Evolutionary conservation across 768 basidiomycete species (phyloP).

Genomic region (Leucosporidium yakuticum): DNA sequence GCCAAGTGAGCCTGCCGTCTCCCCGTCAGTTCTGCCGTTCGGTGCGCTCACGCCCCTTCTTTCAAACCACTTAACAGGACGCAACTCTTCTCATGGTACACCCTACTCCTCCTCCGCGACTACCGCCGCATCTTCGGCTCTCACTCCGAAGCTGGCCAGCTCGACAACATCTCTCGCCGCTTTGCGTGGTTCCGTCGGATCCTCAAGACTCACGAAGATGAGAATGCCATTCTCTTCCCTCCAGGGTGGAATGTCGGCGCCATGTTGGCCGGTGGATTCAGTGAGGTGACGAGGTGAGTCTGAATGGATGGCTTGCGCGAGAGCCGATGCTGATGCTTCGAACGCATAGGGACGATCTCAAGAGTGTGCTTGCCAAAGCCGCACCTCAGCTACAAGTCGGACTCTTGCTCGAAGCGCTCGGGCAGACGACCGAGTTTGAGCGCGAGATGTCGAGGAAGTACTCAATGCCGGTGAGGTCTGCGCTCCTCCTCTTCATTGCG

Average conservation of each 20-base stretch:
- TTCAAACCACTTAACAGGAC: constrained; percentile 39
- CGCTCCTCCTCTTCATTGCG: neutral
- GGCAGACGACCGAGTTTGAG: constrained; percentile 84
- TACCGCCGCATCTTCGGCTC: constrained; percentile 92
- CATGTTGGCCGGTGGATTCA: constrained; percentile 71
- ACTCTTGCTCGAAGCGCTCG: constrained; percentile 74
- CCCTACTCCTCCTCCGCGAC: constrained; percentile 83
- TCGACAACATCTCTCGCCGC: constrained; percentile 86
- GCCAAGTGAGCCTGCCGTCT: constrained; percentile 51
- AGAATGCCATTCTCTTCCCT: constrained; percentile 77
- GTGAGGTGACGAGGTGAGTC: constrained; percentile 64
- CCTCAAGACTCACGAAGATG: constrained; percentile 77
- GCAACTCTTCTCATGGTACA: constrained; percentile 80
- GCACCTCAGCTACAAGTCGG: constrained; percentile 67
- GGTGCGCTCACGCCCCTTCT: neutral
- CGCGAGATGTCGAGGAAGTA: constrained; percentile 72
- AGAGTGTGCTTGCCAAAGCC: constrained; percentile 70
- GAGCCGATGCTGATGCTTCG: neutral
- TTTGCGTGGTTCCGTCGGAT: constrained; percentile 92
- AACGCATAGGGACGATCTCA: constrained; percentile 66
- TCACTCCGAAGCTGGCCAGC: constrained; percentile 85
- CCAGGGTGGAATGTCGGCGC: constrained; percentile 77
- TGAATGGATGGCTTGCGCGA: no score
- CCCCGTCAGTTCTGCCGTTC: neutral
- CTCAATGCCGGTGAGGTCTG: constrained; percentile 53